phyloP scores from a whole-genome alignment of 768 basidiomycete species.

The Serendipita sp. region DNA sequence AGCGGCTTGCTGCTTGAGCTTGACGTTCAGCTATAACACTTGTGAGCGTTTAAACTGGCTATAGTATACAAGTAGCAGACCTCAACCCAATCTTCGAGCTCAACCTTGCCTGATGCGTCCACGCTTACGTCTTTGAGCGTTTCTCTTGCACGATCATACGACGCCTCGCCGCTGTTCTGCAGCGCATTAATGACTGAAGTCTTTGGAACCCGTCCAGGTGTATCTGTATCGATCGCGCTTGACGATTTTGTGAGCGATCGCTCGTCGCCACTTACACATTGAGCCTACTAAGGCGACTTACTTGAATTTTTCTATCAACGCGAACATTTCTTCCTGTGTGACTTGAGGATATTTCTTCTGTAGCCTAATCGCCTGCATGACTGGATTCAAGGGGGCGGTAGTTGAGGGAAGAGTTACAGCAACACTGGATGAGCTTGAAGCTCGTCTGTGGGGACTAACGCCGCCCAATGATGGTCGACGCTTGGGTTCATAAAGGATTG shows the following conservation, averaged over 20 bases:
- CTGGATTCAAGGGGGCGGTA: neutral
- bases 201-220: conserved; percentile 72
- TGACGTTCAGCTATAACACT: conserved; percentile 51
- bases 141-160: conserved; percentile 78
- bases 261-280: neutral
- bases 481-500: neutral
- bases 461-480: neutral
- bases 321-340: conserved; percentile 83
- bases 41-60: neutral
- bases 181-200: conserved; percentile 60
- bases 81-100: conserved; percentile 98
- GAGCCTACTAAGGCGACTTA: conserved; percentile 26
- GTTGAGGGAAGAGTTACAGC: neutral
- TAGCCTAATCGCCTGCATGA: conserved; percentile 70
- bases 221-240: conserved; percentile 61
- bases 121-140: conserved; percentile 88
- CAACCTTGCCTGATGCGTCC: conserved; percentile 89
- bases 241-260: neutral
- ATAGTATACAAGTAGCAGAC: conserved; percentile 27
- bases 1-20: conserved; percentile 31
- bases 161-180: conserved; percentile 58
- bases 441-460: neutral
- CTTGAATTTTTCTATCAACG: conserved; percentile 93
- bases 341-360: conserved; percentile 89
- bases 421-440: neutral